Base-by-base conservation (phyloP, 257 asterid genomes). In the Solanum sitiens region DNA sequence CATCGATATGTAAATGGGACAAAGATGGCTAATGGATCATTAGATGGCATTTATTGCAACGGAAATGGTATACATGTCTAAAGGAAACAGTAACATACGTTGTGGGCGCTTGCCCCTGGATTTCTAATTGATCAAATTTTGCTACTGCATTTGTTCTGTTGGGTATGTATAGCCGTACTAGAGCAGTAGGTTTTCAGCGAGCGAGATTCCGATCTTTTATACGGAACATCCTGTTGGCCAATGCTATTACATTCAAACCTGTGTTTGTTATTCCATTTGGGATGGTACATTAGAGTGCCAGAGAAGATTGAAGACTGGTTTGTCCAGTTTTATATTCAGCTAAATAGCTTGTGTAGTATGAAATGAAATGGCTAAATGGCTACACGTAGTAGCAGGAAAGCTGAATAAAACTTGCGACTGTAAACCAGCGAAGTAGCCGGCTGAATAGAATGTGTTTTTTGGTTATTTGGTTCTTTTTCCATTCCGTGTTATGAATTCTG, bases 21-120 rank as follows among this genome's bases (percentile, higher is more conserved):
- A 44, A 90, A 89, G 90, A 90, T 84, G 56, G 74, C 91, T 37
- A 90, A 90, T 70, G 91, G 90, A 44, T 67, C 91, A 15, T 75
- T 90, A 42, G 91, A 86, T 85, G 90, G 90, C 70, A 86, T 90
- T 7, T 87, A 63, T 59, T 71, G 71, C 77, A 89, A 90, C 44
- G 92, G 89, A 32, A 90, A 89, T 63, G 91, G 92, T 16, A 85
- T 90, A 76, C 92, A 90, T 86, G 91, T 76, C 80, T 90, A 83
- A 88, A 59, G 39, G 33, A 56, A 33, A 30, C 40, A 67, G 72
- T 47, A 27, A 25, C 1, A 39, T 67, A 50, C 12, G 44, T 14
- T 59, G 59, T 39, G 27, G 63, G 50, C 20, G 1, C 11, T 9
- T 75, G 71, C 15, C 72, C 72, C 47, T 23, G 32, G 75, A 14